These are phyloP conservation scores for Eucalyptus cloeziana DNA, from an alignment of 345 rosid genomes.

Conservation along the genomic window DNA sequence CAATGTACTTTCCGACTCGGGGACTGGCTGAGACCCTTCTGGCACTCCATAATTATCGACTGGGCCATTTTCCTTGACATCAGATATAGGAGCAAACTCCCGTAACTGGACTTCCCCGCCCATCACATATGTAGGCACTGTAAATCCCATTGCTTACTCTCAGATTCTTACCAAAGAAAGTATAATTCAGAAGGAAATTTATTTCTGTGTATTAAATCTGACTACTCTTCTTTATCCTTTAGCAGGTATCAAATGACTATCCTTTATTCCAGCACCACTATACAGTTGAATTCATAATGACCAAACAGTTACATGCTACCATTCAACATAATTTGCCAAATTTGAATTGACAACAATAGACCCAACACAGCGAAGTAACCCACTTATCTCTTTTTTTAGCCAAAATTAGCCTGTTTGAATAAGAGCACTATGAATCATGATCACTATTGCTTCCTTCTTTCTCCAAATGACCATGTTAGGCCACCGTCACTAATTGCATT, in stretches of 20 bases:
- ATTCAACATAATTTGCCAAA: neutral
- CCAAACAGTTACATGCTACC: neutral
- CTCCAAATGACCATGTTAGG: neutral
- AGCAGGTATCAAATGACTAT: neutral
- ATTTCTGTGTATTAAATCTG: neutral
- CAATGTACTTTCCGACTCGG: constrained; percentile 12
- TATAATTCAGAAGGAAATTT: neutral
- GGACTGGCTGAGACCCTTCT: constrained; percentile 33
- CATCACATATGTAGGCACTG: constrained; percentile 39
- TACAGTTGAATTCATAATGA: neutral
- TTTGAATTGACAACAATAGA: neutral
- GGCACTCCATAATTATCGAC: constrained; percentile 23
- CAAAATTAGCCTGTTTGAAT: neutral
- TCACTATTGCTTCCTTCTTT: neutral
- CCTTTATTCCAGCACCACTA: neutral
- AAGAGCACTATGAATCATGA: neutral
- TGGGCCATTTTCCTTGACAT: constrained; percentile 31
- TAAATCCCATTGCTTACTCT: neutral
- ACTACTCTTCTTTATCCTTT: neutral
- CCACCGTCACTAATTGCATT: neutral
- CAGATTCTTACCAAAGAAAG: neutral
- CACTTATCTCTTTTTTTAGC: neutral
- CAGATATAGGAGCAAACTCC: constrained; percentile 18
- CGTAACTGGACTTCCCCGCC: constrained; percentile 33
- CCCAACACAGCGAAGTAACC: neutral